Percentiles rank a stretch among this genome's conserved stretches.
These are phyloP conservation scores for Hyaloscypha finlandica DNA, from an alignment of 495 filamentous ascomycete species.

Conservation along the genomic window DNA sequence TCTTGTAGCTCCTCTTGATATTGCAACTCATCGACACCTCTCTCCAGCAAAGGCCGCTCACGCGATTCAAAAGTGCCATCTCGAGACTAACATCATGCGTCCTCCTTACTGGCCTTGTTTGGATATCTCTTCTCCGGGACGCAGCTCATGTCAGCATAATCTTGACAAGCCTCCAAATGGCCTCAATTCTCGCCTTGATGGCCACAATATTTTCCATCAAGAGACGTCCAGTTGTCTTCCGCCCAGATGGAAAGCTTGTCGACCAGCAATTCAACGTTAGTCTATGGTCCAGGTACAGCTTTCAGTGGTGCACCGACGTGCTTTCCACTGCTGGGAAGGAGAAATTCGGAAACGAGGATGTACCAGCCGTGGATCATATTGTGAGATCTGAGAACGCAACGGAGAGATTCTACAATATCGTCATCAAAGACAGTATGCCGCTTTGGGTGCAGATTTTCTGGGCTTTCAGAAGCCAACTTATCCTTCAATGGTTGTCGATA, in stretches of 20 bases:
- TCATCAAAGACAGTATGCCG: not conserved
- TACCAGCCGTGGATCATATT: constrained; percentile 54
- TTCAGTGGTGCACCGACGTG: constrained; percentile 56
- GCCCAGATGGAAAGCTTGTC: constrained; percentile 60
- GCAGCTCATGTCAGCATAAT: not conserved
- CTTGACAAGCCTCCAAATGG: not conserved
- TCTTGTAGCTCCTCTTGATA: not conserved
- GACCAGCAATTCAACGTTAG: constrained; percentile 57
- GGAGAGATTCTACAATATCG: not conserved
- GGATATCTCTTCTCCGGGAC: not conserved
- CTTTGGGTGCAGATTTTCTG: constrained; percentile 18
- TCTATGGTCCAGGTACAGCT: constrained; percentile 53
- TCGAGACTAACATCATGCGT: constrained; percentile 1
- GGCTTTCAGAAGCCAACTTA: not conserved
- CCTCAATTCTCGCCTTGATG: not conserved
- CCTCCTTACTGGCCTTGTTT: not conserved
- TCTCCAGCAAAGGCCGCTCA: not conserved
- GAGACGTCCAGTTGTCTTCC: constrained; percentile 64
- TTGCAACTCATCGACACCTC: not conserved
- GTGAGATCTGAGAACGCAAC: constrained; percentile 47
- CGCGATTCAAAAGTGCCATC: not conserved
- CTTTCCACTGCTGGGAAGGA: constrained; percentile 55
- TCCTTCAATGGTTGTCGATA: constrained; percentile 7
- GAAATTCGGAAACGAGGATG: constrained; percentile 54
- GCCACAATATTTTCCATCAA: constrained; percentile 46